Percentiles rank a stretch among this genome's conserved stretches.
phyloP scores from a whole-genome alignment of 805 yeast species.

The Yarrowia hollandica region DNA sequence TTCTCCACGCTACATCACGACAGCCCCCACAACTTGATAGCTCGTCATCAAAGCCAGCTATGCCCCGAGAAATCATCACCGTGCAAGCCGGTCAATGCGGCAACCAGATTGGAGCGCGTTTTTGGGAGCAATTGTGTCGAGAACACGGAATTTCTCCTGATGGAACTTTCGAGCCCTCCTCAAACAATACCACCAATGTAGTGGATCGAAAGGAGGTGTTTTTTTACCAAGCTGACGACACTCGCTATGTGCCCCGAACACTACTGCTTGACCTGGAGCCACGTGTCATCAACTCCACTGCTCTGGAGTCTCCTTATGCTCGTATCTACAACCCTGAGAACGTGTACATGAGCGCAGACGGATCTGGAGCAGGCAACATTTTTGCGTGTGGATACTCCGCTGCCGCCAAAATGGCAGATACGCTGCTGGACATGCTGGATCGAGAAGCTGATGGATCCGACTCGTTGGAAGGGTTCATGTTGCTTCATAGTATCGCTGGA shows the following conservation, averaged over 20 bases:
- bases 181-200: constrained; percentile 29
- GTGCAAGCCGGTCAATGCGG: constrained; percentile 82
- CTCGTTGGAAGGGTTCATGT: constrained; percentile 83
- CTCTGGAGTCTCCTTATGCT: constrained; percentile 48
- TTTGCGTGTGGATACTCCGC: constrained; percentile 90
- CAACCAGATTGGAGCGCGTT: constrained; percentile 88
- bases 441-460: constrained; percentile 90
- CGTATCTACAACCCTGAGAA: constrained; percentile 82
- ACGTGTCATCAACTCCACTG: constrained; percentile 64
- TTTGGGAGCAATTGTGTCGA: constrained; percentile 83
- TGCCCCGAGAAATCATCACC: constrained; percentile 43
- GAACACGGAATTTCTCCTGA: constrained; percentile 83
- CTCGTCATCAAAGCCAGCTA: too few relatives aligned
- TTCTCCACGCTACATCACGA: neutral
- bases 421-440: constrained; percentile 78
- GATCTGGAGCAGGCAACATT: constrained; percentile 93
- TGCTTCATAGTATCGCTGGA: constrained; percentile 94
- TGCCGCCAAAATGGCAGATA: constrained; percentile 68
- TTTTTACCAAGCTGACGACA: constrained; percentile 71
- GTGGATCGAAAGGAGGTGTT: constrained; percentile 83
- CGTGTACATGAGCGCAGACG: constrained; percentile 72
- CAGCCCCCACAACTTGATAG: too few relatives aligned
- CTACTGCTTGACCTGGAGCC: constrained; percentile 88
- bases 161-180: constrained; percentile 45
- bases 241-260: constrained; percentile 85